phyloP scores from a whole-genome alignment of 1,139 yeast genomes.

The Suhomyces atakaporum region DNA sequence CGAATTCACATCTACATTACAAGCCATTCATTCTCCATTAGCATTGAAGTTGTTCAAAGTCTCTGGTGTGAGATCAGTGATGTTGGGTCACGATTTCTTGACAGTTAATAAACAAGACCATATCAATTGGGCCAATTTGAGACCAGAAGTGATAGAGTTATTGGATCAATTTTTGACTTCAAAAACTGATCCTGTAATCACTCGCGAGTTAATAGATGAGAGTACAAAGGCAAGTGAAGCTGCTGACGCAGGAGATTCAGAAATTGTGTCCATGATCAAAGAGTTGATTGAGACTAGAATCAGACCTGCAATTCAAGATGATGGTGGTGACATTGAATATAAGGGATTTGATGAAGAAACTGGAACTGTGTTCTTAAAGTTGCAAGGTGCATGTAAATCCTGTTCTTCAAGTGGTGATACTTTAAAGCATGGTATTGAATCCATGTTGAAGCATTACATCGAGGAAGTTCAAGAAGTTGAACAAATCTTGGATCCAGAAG shows the following conservation, averaged over 20 bases:
- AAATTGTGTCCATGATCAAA: constrained; percentile 57
- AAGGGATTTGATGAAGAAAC: constrained; percentile 66
- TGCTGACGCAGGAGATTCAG: constrained; percentile 47
- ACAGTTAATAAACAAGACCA: constrained; percentile 51
- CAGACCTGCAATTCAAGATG: constrained; percentile 71
- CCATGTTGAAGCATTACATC: constrained; percentile 81
- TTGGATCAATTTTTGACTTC: constrained; percentile 40
- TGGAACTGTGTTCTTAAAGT: constrained; percentile 71
- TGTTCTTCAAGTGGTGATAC: constrained; percentile 80
- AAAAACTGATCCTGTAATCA: constrained; percentile 50
- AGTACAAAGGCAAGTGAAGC: constrained; percentile 40
- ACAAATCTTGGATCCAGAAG: constrained; percentile 57
- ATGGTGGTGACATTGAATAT: constrained; percentile 80
- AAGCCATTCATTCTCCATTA: constrained; percentile 76
- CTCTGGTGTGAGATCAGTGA: constrained; percentile 82
- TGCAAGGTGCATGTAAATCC: constrained; percentile 82
- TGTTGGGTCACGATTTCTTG: constrained; percentile 72
- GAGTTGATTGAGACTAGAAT: constrained; percentile 62
- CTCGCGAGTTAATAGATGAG: constrained; percentile 46
- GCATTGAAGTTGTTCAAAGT: constrained; percentile 78
- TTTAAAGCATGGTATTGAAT: constrained; percentile 76
- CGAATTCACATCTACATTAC: constrained; percentile 69
- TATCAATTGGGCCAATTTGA: constrained; percentile 47
- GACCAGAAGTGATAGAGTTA: constrained; percentile 47
- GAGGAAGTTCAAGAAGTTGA: constrained; percentile 79